Evolutionary conservation across 176 grass and related monocot genomes (phyloP).

Genomic region (Puccinellia tenuiflora): DNA sequence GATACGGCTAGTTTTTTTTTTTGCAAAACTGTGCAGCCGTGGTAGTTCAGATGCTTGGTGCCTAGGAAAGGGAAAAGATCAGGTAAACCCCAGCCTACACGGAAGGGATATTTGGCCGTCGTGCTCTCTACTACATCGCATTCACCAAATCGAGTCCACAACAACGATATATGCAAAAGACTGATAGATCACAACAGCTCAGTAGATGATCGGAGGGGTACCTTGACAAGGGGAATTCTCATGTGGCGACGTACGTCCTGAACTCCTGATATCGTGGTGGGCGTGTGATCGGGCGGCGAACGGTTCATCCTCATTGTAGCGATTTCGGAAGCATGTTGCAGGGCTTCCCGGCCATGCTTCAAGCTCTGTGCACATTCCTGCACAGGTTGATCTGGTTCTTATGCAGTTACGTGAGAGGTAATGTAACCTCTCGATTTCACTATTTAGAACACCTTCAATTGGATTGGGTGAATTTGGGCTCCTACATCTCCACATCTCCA

Average conservation of each 20-base stretch:
- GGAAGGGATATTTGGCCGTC: conserved; percentile 3
- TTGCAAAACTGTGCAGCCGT: background rate
- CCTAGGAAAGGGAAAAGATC: background rate
- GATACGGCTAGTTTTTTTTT: background rate
- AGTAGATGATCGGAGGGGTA: no score
- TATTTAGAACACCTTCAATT: no score
- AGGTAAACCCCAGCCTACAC: background rate
- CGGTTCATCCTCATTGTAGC: no score
- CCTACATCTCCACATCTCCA: no score
- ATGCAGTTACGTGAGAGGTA: conserved; percentile 3
- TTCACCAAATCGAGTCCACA: no score
- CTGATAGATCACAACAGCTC: no score
- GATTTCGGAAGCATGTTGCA: background rate
- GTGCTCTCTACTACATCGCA: background rate
- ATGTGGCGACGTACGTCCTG: no score
- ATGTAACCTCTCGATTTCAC: no score
- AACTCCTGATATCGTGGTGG: no score
- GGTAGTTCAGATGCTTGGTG: background rate
- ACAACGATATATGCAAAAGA: no score
- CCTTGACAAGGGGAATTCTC: no score
- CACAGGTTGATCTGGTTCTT: background rate
- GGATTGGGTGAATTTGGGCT: no score
- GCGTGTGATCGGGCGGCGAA: background rate
- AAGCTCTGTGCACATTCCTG: background rate
- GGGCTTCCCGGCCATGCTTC: background rate